Percentiles rank a stretch among this genome's conserved stretches.
These are phyloP conservation scores for Croton setiger DNA, from an alignment of 441 rosid species.

Conservation along the genomic window DNA sequence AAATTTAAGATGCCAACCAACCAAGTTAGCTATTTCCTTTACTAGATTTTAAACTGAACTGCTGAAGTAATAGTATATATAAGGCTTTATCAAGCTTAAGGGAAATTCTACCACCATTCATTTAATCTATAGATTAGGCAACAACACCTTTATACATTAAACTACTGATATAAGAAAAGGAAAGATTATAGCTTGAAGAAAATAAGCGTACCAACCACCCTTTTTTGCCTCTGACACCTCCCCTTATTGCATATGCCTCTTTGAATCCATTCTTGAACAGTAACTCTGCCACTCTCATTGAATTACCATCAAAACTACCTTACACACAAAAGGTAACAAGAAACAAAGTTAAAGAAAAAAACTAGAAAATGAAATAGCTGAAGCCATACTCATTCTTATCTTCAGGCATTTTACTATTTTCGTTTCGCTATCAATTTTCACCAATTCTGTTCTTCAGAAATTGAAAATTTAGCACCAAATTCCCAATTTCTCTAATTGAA, in stretches of 20 bases:
- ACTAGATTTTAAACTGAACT: neutral
- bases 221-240: slow-evolving; percentile 62
- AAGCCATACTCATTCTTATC: neutral
- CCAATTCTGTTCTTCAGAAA: neutral
- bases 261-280: slow-evolving; percentile 61
- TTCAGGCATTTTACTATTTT: neutral
- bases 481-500: slow-evolving; percentile 2
- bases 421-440: neutral
- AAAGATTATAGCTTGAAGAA: neutral
- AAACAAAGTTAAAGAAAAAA: slow-evolving; percentile 14
- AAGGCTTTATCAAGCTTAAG: neutral
- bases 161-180: neutral
- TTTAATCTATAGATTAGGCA: neutral
- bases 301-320: slow-evolving; percentile 41
- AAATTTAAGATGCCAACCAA: neutral
- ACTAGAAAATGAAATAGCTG: neutral
- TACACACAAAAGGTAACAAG: slow-evolving; percentile 19
- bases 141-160: neutral
- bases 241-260: slow-evolving; percentile 78
- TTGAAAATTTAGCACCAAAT: neutral
- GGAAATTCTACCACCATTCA: neutral
- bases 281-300: slow-evolving; percentile 29
- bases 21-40: neutral
- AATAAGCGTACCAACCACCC: slow-evolving; percentile 31
- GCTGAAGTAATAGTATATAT: neutral